A percentile compares a stretch with the other conserved stretches of the same genome.
phyloP scores from a whole-genome alignment of 1,284 basidiomycete species.

The Malassezia globosa region DNA sequence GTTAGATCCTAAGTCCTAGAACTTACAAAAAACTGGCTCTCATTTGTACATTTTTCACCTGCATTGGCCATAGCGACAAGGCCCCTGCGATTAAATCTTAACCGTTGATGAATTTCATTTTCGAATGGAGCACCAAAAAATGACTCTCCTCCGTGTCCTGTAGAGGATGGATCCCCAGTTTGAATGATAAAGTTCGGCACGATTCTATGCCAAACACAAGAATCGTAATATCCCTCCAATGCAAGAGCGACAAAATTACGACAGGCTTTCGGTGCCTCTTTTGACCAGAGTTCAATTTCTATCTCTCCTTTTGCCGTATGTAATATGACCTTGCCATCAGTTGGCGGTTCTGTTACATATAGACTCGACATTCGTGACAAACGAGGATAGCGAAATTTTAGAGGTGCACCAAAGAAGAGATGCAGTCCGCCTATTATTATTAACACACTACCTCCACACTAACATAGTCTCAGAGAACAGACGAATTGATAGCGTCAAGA shows the following conservation, averaged over 20 bases:
- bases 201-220: slow-evolving; percentile 79
- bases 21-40: slow-evolving; percentile 47
- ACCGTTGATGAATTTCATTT: slow-evolving; percentile 82
- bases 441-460: no score
- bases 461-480: no score
- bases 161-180: slow-evolving; percentile 86
- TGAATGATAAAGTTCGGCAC: slow-evolving; percentile 82
- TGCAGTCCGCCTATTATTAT: no score
- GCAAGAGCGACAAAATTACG: slow-evolving; percentile 80
- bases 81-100: slow-evolving; percentile 70
- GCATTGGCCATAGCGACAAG: slow-evolving; percentile 88
- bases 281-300: slow-evolving; percentile 80
- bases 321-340: slow-evolving; percentile 72
- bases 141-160: slow-evolving; percentile 60
- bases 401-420: no score
- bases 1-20: neutral
- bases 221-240: slow-evolving; percentile 94
- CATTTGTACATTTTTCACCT: slow-evolving; percentile 52
- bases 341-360: slow-evolving; percentile 51
- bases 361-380: slow-evolving; percentile 34
- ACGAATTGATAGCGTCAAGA: no score
- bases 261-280: slow-evolving; percentile 86
- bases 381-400: no score
- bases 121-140: slow-evolving; percentile 63
- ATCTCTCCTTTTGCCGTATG: slow-evolving; percentile 60